A percentile compares a stretch with the other conserved stretches of the same genome.
These are phyloP conservation scores for Daldinia sp. DNA, from an alignment of 2,329 filamentous ascomycete genomes.

Conservation along the genomic window DNA sequence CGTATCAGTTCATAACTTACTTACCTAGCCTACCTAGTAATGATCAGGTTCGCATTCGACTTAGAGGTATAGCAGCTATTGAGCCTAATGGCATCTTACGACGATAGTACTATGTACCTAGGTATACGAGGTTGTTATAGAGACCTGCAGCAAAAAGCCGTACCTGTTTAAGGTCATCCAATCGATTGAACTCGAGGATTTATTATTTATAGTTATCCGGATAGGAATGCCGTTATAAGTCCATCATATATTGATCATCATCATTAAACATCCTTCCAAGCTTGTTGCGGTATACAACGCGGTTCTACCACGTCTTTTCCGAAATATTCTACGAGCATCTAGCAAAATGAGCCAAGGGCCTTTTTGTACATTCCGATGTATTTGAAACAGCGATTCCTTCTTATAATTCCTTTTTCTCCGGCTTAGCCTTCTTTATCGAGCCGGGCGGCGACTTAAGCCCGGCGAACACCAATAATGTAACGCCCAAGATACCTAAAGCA, in stretches of 20 bases:
- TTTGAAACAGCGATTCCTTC: background rate
- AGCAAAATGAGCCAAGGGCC: background rate
- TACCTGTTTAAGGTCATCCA: background rate
- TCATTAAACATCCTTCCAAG: background rate
- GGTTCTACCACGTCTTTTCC: background rate
- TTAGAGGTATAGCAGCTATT: background rate
- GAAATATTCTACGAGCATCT: background rate
- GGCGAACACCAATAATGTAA: constrained; percentile 74
- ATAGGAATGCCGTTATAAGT: background rate
- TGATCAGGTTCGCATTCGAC: too few relatives aligned
- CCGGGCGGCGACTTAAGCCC: constrained; percentile 71
- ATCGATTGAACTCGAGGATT: background rate
- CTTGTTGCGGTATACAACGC: background rate
- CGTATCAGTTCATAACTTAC: too few relatives aligned
- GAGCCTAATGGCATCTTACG: background rate
- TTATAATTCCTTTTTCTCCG: constrained; percentile 45
- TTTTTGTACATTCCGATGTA: background rate
- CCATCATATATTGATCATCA: background rate
- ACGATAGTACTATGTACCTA: background rate
- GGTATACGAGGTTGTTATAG: background rate
- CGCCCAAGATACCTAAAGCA: constrained; percentile 78
- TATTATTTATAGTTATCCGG: background rate
- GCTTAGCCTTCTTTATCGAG: constrained; percentile 39
- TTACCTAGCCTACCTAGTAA: too few relatives aligned
- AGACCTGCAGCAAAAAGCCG: background rate